Evolutionary conservation across 2,329 filamentous ascomycete genomes (phyloP).

Genomic region (Fusarium sp.): DNA sequence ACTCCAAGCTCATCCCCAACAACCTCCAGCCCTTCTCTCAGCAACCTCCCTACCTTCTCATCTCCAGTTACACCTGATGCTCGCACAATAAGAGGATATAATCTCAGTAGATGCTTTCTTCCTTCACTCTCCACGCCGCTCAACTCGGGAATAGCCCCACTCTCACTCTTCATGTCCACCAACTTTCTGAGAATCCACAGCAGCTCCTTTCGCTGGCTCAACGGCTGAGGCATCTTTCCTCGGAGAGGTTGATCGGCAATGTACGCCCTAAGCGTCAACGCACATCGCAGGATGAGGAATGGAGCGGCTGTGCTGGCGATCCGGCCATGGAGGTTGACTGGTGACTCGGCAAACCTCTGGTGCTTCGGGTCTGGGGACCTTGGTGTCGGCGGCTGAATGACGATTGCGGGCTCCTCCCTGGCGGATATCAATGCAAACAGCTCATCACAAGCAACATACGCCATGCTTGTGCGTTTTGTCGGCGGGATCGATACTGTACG

Average conservation of each 20-base stretch:
- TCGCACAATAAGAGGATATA: conserved; percentile 82
- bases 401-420: conserved; percentile 47
- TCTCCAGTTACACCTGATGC: conserved; percentile 70
- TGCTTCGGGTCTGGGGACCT: conserved; percentile 48
- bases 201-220: conserved; percentile 82
- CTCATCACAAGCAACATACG: conserved; percentile 83
- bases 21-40: conserved; percentile 70
- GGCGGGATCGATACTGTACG: conserved; percentile 76
- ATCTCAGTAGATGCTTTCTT: conserved; percentile 79
- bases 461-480: conserved; percentile 75
- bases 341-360: conserved; percentile 24
- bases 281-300: conserved; percentile 84
- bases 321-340: conserved; percentile 57
- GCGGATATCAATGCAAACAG: conserved; percentile 75
- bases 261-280: conserved; percentile 83
- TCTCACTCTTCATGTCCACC: conserved; percentile 74
- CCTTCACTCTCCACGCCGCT: conserved; percentile 63
- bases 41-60: conserved; percentile 65
- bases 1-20: conserved; percentile 64
- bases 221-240: conserved; percentile 88
- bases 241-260: conserved; percentile 91
- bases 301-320: conserved; percentile 82
- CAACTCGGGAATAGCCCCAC: conserved; percentile 71
- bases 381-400: conserved; percentile 58
- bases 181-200: conserved; percentile 75